phyloP scores from a whole-genome alignment of 495 filamentous ascomycete species.

The Penicillium lagena region DNA sequence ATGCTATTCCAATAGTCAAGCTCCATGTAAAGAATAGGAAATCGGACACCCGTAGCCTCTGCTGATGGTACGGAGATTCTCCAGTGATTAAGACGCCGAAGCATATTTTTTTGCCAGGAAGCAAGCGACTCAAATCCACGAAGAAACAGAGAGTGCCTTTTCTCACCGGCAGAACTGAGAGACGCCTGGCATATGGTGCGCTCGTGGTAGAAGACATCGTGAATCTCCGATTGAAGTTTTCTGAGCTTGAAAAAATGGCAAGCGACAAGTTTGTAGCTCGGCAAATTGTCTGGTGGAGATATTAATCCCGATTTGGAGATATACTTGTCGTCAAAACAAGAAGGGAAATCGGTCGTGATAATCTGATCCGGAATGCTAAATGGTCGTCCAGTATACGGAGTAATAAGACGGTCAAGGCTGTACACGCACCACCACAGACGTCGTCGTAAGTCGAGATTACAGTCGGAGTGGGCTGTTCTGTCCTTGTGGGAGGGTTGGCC shows the following conservation, averaged over 20 bases:
- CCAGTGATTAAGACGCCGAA: constrained; percentile 79
- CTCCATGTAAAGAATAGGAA: constrained; percentile 80
- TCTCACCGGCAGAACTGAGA: constrained; percentile 55
- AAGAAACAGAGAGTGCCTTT: constrained; percentile 78
- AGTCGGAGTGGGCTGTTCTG: constrained; percentile 73
- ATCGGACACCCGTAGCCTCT: constrained; percentile 74
- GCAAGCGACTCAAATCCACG: constrained; percentile 77
- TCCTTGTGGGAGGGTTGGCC: constrained; percentile 39
- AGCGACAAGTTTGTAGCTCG: constrained; percentile 83
- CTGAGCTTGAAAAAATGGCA: constrained; percentile 88
- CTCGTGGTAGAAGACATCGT: constrained; percentile 86
- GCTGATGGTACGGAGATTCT: constrained; percentile 72
- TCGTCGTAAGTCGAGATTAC: constrained; percentile 77
- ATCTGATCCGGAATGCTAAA: constrained; percentile 92
- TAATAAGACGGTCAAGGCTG: constrained; percentile 85
- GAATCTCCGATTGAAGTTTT: constrained; percentile 87
- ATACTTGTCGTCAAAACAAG: constrained; percentile 75
- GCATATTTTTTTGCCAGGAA: constrained; percentile 83
- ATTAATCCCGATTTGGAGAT: constrained; percentile 77
- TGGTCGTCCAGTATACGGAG: constrained; percentile 84
- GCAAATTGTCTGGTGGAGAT: constrained; percentile 42
- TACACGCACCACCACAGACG: constrained; percentile 97
- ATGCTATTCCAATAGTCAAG: constrained; percentile 97
- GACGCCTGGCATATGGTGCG: constrained; percentile 37
- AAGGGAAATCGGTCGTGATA: constrained; percentile 90